Evolutionary conservation across 2,329 filamentous ascomycete genomes (phyloP), one percentile per base, ranked within the genome.

Genomic region (Sarocladium strictum): DNA sequence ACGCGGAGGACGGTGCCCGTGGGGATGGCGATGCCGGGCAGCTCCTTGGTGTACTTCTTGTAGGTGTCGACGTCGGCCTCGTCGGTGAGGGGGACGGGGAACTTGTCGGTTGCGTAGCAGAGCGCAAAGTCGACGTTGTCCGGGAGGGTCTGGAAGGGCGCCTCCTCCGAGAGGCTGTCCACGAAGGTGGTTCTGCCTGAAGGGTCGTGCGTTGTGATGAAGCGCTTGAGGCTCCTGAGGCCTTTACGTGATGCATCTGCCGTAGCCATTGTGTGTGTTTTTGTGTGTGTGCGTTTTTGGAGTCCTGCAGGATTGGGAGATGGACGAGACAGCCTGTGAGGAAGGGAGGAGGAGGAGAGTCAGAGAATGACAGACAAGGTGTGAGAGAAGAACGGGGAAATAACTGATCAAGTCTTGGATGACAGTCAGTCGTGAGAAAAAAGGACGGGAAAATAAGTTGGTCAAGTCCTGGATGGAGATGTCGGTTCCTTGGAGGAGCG

Each of bases 121-220:
- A 76, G 76, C 0, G 69, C 68, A 55, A 80, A 74, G 60, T 81
- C 77, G 24, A 80, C 75, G 11, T 43, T 43, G 40, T 43, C 40
- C 17, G 40, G 40, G 21, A 43, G 40, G 15, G 40, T 43, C n/a
- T 43, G 40, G 21, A 43, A 43, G 24, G 40, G 40, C 40, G 21
- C 40, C 6, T 43, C 40, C 24, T 43, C 40, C 24, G 40, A 43
- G 6, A 43, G 7, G 40, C 40, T 43, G 40, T 24, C 40, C 9
- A 43, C 40, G 40, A 43, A 43, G 5, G 10, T 43, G 40, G 40
- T 3, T 15, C 24, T 24, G 40, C 40, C 40, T 6, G 40, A 7
- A 17, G 7, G 6, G 24, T 43, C 40, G 15, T 43, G 40, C 3
- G 40, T 43, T 21, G 40, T 43, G 24, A 43, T 43, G 21, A 43